These are phyloP conservation scores for Saccharomycopsis javanensis DNA, from an alignment of 805 yeast genomes.

Conservation along the genomic window DNA sequence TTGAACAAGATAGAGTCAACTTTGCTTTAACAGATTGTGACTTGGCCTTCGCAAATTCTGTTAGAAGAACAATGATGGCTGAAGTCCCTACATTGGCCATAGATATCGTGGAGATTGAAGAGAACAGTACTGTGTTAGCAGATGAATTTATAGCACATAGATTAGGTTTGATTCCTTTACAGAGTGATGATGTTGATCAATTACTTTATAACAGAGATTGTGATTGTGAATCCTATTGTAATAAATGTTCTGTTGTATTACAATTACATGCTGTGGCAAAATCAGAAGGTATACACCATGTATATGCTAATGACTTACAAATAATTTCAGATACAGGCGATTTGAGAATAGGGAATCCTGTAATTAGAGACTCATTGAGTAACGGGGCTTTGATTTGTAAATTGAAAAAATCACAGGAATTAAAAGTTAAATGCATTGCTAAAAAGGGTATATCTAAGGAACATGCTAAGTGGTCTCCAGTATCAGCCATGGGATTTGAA, in stretches of 20 bases:
- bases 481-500: constrained; percentile 91
- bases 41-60: constrained; percentile 80
- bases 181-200: constrained; percentile 73
- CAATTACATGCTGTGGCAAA: constrained; percentile 84
- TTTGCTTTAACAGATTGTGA: constrained; percentile 83
- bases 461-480: constrained; percentile 98
- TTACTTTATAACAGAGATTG: constrained; percentile 89
- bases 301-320: constrained; percentile 73
- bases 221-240: constrained; percentile 96
- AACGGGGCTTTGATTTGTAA: constrained; percentile 90
- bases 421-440: constrained; percentile 84
- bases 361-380: constrained; percentile 63
- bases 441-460: constrained; percentile 96
- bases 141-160: constrained; percentile 96
- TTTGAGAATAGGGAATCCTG: constrained; percentile 65
- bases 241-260: constrained; percentile 84
- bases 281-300: constrained; percentile 77
- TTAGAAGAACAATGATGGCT: constrained; percentile 85
- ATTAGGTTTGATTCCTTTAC: constrained; percentile 83
- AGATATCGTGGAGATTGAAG: constrained; percentile 89
- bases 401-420: constrained; percentile 84
- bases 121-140: constrained; percentile 88
- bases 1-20: constrained; percentile 81
- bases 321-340: constrained; percentile 33
- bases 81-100: constrained; percentile 97